Evolutionary conservation across 768 basidiomycete species (phyloP).

Genomic region (Suillus luteus): DNA sequence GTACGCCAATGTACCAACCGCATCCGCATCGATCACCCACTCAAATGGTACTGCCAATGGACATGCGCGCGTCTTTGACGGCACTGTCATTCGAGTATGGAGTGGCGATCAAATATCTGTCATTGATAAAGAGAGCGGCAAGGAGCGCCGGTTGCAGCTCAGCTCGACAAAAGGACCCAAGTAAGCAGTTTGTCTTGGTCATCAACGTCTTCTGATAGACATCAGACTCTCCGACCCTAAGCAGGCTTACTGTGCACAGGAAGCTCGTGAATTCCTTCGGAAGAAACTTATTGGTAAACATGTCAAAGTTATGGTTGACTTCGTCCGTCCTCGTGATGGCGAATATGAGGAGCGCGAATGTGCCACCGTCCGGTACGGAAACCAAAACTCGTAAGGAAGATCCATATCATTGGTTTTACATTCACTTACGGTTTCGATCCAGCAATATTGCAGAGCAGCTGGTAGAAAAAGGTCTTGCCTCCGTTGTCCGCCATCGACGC

Average conservation of each 20-base stretch:
- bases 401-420: not conserved
- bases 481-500: constrained; percentile 86
- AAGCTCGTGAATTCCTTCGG: constrained; percentile 91
- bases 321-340: constrained; percentile 87
- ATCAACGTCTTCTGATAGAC: constrained; percentile 11
- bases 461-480: constrained; percentile 90
- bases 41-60: constrained; percentile 49
- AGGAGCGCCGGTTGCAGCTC: constrained; percentile 83
- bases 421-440: constrained; percentile 13
- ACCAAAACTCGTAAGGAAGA: constrained; percentile 66
- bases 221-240: constrained; percentile 80
- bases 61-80: constrained; percentile 66
- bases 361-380: constrained; percentile 84
- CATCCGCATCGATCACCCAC: constrained; percentile 42
- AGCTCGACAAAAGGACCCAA: constrained; percentile 88
- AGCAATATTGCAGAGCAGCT: constrained; percentile 93
- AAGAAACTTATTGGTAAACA: constrained; percentile 91
- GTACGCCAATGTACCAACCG: constrained; percentile 57
- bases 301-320: constrained; percentile 84
- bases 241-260: constrained; percentile 84
- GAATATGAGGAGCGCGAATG: constrained; percentile 94
- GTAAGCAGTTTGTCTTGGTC: constrained; percentile 41
- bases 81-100: constrained; percentile 85
- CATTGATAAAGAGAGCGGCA: constrained; percentile 65
- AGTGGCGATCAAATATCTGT: constrained; percentile 89